Conservation (phyloP, 1,284 basidiomycete species). For the Apiotrichum domesticum region DNA sequence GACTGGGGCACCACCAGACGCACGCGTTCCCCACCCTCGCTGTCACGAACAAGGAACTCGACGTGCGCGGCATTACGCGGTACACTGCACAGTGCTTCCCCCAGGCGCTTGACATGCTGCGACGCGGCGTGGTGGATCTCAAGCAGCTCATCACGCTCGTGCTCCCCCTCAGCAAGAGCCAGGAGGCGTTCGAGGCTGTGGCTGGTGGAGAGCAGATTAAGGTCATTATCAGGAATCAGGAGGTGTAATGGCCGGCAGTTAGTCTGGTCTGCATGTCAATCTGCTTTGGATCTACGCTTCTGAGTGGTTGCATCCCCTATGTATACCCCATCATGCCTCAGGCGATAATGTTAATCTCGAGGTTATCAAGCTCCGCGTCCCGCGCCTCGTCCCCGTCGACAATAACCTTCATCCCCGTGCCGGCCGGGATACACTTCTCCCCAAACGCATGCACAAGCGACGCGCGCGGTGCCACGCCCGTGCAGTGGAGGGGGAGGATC, state of each 20-base stretch:
- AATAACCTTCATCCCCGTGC: constrained; percentile 62
- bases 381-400: constrained; percentile 34
- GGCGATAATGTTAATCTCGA: constrained; percentile 3
- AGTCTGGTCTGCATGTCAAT: too few species aligned
- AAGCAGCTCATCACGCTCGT: constrained; percentile 55
- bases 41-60: constrained; percentile 62
- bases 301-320: too few species aligned
- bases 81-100: constrained; percentile 46
- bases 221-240: constrained; percentile 43
- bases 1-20: constrained; percentile 42
- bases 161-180: constrained; percentile 49
- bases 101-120: constrained; percentile 53
- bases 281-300: too few species aligned
- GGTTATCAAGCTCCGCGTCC: constrained; percentile 13
- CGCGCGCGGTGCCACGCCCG: constrained; percentile 65
- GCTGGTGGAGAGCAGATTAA: constrained; percentile 44
- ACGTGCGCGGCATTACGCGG: constrained; percentile 56
- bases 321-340: not conserved
- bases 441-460: constrained; percentile 63
- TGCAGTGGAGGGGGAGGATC: constrained; percentile 74
- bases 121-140: constrained; percentile 53
- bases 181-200: constrained; percentile 54
- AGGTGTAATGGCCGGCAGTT: constrained; percentile 5
- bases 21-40: constrained; percentile 39
- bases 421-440: constrained; percentile 61